Evolutionary conservation across 1,139 yeast genomes (phyloP).

Genomic region (Blastobotrys persicus): DNA sequence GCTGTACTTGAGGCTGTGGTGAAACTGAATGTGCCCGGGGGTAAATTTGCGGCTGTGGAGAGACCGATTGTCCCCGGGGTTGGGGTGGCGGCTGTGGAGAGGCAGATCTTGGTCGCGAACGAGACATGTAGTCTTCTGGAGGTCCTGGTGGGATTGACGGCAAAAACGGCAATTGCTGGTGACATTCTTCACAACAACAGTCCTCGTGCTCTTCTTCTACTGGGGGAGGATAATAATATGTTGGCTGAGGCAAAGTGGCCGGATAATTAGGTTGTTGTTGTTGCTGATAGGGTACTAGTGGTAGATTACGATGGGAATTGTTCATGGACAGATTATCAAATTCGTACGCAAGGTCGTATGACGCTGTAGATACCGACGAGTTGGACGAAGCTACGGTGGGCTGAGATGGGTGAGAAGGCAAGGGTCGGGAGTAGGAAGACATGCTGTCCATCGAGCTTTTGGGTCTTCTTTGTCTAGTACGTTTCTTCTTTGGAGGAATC

Average conservation of each 20-base stretch:
- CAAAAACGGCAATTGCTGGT: constrained; percentile 6
- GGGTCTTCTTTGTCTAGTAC: not conserved
- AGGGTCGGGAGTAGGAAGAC: constrained; percentile 4
- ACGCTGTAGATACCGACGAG: not conserved
- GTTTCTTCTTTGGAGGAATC: constrained; percentile 26
- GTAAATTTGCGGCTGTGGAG: constrained; percentile 8
- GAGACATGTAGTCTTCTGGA: constrained; percentile 2
- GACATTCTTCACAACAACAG: constrained; percentile 4
- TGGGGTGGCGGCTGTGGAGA: constrained; percentile 11
- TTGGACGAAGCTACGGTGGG: constrained; percentile 2
- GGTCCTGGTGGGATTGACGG: constrained; percentile 8
- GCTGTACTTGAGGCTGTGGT: constrained; percentile 10
- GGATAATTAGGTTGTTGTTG: not conserved
- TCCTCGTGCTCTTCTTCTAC: constrained; percentile 1
- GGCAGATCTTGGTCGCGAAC: constrained; percentile 9
- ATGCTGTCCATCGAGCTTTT: constrained; percentile 5
- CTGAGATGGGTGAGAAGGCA: constrained; percentile 7
- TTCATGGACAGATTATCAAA: constrained; percentile 13
- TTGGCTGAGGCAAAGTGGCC: not conserved
- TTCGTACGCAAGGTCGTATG: constrained; percentile 9
- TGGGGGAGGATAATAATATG: not conserved
- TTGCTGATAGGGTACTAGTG: not conserved
- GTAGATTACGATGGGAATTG: not conserved
- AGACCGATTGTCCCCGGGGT: constrained; percentile 10
- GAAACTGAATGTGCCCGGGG: constrained; percentile 12